Conservation (phyloP, 2,329 filamentous ascomycete genomes). For the Penicillium sp. region DNA sequence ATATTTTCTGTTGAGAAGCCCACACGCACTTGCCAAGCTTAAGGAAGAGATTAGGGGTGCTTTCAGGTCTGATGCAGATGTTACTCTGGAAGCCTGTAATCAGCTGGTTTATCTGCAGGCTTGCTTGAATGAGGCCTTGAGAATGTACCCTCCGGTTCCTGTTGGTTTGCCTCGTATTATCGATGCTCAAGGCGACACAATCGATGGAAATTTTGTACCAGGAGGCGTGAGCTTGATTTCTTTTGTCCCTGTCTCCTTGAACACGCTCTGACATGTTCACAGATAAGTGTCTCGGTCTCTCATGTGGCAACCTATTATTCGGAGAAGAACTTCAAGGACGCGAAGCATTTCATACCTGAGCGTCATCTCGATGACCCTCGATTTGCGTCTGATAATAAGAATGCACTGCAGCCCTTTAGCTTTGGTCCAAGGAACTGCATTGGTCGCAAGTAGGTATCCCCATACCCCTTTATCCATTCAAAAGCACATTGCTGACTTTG, state of each 20-base stretch:
- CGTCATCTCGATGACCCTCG: constrained; percentile 17
- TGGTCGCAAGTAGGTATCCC: constrained; percentile 13
- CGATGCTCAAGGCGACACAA: constrained; percentile 12
- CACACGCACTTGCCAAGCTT: constrained; percentile 33
- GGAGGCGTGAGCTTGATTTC: constrained; percentile 12
- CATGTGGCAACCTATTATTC: constrained; percentile 5
- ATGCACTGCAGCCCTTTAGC: constrained; percentile 28
- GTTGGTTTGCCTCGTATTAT: not conserved
- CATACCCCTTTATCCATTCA: no score
- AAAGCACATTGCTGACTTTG: not conserved
- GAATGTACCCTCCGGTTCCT: constrained; percentile 40
- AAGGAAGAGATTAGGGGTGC: constrained; percentile 39
- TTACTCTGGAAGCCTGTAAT: constrained; percentile 31
- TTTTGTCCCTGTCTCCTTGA: not conserved
- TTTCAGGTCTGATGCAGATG: constrained; percentile 24
- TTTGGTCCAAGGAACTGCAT: constrained; percentile 28
- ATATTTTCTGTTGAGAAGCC: constrained; percentile 42
- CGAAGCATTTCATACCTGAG: constrained; percentile 24
- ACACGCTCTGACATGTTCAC: not conserved
- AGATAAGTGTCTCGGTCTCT: not conserved
- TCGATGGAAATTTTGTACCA: constrained; percentile 23
- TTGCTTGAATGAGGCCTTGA: constrained; percentile 46
- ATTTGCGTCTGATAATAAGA: constrained; percentile 29
- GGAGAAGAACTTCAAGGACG: constrained; percentile 7
- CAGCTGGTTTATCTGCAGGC: constrained; percentile 42